Evolutionary conservation across 2,329 filamentous ascomycete genomes (phyloP).

Genomic region (Xylaria hypoxylon): DNA sequence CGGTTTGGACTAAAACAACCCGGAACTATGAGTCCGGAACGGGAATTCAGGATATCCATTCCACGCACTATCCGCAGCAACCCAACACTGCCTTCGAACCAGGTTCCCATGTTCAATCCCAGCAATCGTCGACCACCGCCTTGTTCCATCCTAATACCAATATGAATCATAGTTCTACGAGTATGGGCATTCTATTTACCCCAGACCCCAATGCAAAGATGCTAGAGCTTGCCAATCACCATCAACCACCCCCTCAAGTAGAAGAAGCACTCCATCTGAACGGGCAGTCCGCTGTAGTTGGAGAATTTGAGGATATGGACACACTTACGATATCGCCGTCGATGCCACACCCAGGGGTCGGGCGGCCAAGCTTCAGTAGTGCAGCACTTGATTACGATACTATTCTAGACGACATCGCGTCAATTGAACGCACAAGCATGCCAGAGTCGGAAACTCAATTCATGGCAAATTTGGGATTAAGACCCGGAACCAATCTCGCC

Average conservation of each 20-base stretch:
- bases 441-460: slow-evolving; percentile 70
- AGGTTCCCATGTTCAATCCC: background rate
- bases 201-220: slow-evolving; percentile 17
- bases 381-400: slow-evolving; percentile 61
- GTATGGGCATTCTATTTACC: slow-evolving; percentile 16
- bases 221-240: slow-evolving; percentile 9
- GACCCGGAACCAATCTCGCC: slow-evolving; percentile 69
- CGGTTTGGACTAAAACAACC: slow-evolving; percentile 34
- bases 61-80: background rate
- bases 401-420: slow-evolving; percentile 64
- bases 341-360: slow-evolving; percentile 27
- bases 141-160: slow-evolving; percentile 18
- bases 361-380: slow-evolving; percentile 43
- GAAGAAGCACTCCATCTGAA: slow-evolving; percentile 23
- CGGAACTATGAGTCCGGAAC: background rate
- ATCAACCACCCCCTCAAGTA: slow-evolving; percentile 4
- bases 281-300: background rate
- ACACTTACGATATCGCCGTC: slow-evolving; percentile 17
- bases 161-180: slow-evolving; percentile 8
- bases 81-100: background rate
- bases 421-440: slow-evolving; percentile 62
- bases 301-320: slow-evolving; percentile 21
- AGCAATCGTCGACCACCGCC: slow-evolving; percentile 3
- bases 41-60: slow-evolving; percentile 6
- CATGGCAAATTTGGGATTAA: slow-evolving; percentile 75